Conservation (phyloP, 305 asterid genomes). For the Solanum hybrid region DNA sequence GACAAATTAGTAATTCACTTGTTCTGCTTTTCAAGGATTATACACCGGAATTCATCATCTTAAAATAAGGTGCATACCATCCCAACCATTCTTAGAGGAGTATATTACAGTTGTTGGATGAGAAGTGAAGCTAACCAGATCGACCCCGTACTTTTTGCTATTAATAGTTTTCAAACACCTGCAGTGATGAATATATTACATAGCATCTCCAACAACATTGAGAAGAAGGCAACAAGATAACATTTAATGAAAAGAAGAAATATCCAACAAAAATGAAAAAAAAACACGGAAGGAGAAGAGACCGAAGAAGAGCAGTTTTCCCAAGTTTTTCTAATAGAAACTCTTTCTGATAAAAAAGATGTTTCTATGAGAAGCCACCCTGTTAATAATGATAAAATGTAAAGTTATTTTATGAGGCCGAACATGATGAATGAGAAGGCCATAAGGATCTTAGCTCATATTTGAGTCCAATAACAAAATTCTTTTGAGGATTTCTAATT, state of each 20-base stretch:
- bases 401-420: not conserved
- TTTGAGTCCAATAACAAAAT: not conserved
- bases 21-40: not conserved
- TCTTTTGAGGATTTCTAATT: not conserved
- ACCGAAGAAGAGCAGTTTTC: not conserved
- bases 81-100: constrained; percentile 99
- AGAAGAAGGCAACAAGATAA: not conserved
- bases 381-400: not conserved
- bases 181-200: not conserved
- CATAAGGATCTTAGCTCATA: not conserved
- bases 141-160: constrained; percentile 95
- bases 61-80: constrained; percentile 45
- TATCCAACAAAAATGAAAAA: not conserved
- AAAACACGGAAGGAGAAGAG: not conserved
- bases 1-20: not conserved
- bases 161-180: constrained; percentile 96
- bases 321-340: not conserved
- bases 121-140: constrained; percentile 92
- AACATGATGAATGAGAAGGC: not conserved
- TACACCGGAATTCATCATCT: not conserved
- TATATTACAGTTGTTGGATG: constrained; percentile 94
- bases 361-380: not conserved
- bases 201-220: not conserved
- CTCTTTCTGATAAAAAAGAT: not conserved
- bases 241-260: not conserved